Base-by-base conservation (phyloP, 257 asterid species). In the Przewalskia tangutica region DNA sequence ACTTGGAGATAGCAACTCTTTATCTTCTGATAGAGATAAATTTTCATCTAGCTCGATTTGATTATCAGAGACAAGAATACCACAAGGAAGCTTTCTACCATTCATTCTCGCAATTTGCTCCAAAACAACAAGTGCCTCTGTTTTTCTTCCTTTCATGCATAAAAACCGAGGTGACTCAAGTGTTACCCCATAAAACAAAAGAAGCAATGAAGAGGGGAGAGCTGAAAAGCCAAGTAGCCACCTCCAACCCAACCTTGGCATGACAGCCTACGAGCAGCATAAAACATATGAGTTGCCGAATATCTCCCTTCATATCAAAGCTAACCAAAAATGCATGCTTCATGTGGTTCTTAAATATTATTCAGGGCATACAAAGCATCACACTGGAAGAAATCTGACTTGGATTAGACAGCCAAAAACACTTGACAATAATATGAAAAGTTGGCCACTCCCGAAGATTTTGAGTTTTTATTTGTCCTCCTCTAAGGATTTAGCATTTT, bases 241-340 rank as follows among this genome's bases (percentile, higher is more conserved):
- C 81, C 91, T 86, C 91, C 89, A 86, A 48, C 91, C 91, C 81
- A 83, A 76, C 71, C 82, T 78, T 60, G 89, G 89, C 87, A 88
- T 86, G 77, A 86, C 80, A 42, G 84, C 68, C 91, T 88, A 77
- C 82, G 77, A 83, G 40, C 62, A 34, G 55, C 4, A 20, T 27
- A 23, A n/a, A 36, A 36, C 32, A 44, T 81, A 3, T 5, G 20
- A 10, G 7, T 44, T 40, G 32, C 17, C 8, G 5, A 40, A 66
- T 66, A 58, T 54, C 34, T 54, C 70, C 42, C 42, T 63, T 63
- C 67, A 20, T 8, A 60, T 58, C 32, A 58, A 58, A 58, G 18
- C 14, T 59, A 62, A 63, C 70, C 42, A 63, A 27, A 63, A 63
- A 9, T 63, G 42, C 42, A 63, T 63, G 70, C 42, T 63, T 63